Evolutionary conservation across 2,329 filamentous ascomycete species (phyloP), one percentile per base, ranked within the genome.

Genomic region (Apiospora arundinis): DNA sequence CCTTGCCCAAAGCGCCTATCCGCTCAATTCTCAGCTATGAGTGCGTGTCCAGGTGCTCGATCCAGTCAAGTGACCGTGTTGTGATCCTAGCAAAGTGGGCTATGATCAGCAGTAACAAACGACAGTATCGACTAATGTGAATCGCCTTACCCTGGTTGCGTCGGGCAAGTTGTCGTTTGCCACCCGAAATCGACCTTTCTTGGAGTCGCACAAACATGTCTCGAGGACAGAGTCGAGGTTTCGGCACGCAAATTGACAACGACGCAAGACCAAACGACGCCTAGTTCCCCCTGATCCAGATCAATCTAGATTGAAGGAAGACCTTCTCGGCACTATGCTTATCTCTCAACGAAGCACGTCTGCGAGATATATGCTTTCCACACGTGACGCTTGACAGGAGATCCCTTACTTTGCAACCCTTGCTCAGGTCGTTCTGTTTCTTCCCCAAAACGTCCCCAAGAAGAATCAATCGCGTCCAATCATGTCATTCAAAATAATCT

Each of bases 161-260:
- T 60, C 52, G 28, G 52, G 28, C 16, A 60, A 60, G 28, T 37
- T 28, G 28, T 40, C 28, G 32, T 18, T 40, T 63, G 56, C 56
- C 56, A 63, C 32, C 56, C 40, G 56, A n/a, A 12, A 12, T 40
- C 32, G 32, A 63, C 56, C 56, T n/a, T n/a, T 7, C 28, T 8
- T 14, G 8, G 18, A 12, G 56, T 63, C 32, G 32, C 28, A 63
- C 56, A 40, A 40, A n/a, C 56, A 23, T 40, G 56, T 63, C 56
- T 63, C 9, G 32, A 63, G 56, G 18, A n/a, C 52, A 63, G 56
- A 63, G 28, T 63, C 56, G 56, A 63, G 56, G 56, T 63, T 63
- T 63, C 56, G 56, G 56, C 28, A 40, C 56, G 56, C 32, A 63
- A 9, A 63, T 63, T 63, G 56, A 40, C 56, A 40, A 14, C 56